Base-by-base conservation (phyloP, 2,329 filamentous ascomycete species). In the Amphichorda felina region DNA sequence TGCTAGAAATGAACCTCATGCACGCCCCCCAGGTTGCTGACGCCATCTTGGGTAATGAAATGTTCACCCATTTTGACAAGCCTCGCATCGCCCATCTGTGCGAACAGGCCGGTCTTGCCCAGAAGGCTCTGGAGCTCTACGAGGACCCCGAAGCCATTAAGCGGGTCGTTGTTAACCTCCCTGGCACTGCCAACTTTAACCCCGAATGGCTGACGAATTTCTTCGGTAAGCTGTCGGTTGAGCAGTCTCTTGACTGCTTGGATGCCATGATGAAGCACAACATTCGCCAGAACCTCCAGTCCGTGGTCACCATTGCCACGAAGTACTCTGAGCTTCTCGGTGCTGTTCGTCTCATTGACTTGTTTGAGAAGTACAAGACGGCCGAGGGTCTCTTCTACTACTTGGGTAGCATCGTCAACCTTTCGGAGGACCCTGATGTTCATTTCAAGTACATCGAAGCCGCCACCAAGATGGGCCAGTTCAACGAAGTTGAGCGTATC, bases 391-490 rank as follows among this genome's bases (percentile, higher is more conserved):
- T 98, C 4, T 98, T 91, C 73, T 95, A 94, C 68, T 98, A 95
- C 63, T 77, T 98, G 13, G 91, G 91, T 41, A 94, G 88, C 56
- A 93, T 98, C 47, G 89, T 98, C 60, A 98, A 98, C 57, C 69
- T 98, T 33, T 94, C 85, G 39, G 86, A 96, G 57, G 91, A 96
- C 49, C 72, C 82, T 16, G 91, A 98, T 54, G 91, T 98, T 21
- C 83, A 91, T 55, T 98, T 95, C 78, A 98, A 98, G 70, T 98
- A 98, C 61, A 94, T 98, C 40, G 89, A 98, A 63, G 87, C 91
- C 38, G 91, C 93, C 22, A 94, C 88, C 17, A 83, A 79, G 53
- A 93, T 94, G 75, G 79, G 81, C 21, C 89, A 98, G 60, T 76
- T 94, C 52, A 88, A 85, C 45, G 91, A 98, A 54, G 91, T 98